A percentile compares a stretch with the other conserved stretches of the same genome.
phyloP scores from a whole-genome alignment of 2,329 filamentous ascomycete genomes.

The Ascocoryne sarcoides region DNA sequence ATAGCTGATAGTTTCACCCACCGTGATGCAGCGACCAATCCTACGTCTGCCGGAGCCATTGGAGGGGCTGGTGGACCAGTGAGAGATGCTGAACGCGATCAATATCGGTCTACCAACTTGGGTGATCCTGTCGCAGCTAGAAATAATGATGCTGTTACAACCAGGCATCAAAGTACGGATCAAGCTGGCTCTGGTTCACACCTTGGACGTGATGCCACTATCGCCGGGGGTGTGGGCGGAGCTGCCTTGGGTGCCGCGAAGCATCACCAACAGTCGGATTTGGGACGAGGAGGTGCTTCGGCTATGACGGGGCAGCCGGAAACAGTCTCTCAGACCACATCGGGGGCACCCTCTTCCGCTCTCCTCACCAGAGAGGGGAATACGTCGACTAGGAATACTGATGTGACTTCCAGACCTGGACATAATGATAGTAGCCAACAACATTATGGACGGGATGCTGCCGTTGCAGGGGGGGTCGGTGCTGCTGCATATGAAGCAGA shows the following conservation, averaged over 20 bases:
- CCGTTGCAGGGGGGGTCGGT: conserved; percentile 7
- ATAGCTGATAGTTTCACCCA: conserved; percentile 10
- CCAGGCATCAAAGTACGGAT: conserved; percentile 1
- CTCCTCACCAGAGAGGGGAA: background rate
- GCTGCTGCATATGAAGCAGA: conserved; percentile 13
- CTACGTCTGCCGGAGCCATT: conserved; percentile 6
- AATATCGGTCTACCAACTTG: background rate
- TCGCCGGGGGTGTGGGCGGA: conserved; percentile 9
- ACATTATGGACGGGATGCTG: conserved; percentile 12
- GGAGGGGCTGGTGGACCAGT: conserved; percentile 3
- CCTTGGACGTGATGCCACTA: conserved; percentile 12
- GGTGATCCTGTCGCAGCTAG: conserved; percentile 1
- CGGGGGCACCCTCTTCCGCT: too few relatives aligned
- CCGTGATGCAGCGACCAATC: conserved; percentile 14
- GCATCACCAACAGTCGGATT: conserved; percentile 6
- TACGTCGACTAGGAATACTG: background rate
- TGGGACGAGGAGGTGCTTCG: conserved; percentile 5
- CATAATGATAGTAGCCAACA: background rate
- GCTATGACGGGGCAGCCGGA: background rate
- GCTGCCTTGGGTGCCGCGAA: conserved; percentile 11
- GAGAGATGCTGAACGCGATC: conserved; percentile 2
- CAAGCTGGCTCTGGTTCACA: conserved; percentile 4
- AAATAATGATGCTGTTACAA: background rate
- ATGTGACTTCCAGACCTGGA: background rate
- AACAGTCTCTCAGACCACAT: conserved; percentile 3